Conservation (phyloP, 2,329 filamentous ascomycete genomes). For the Colletotrichum cordylinicola region DNA sequence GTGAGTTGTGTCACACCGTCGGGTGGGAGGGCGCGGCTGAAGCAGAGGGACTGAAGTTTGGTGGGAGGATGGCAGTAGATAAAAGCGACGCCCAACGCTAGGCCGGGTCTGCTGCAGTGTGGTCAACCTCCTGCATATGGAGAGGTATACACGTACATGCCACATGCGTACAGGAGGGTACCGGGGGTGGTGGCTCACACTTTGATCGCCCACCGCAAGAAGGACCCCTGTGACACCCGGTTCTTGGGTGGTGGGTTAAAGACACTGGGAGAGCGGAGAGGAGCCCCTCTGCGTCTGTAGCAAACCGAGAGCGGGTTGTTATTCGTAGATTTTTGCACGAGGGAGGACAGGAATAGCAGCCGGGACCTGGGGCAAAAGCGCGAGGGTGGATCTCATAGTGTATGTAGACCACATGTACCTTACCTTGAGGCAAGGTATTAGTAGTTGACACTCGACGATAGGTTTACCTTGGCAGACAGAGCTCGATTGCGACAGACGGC, state of each 20-base stretch:
- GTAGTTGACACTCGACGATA: background rate
- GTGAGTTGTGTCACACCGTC: conserved; percentile 19
- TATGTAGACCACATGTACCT: background rate
- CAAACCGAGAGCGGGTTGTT: background rate
- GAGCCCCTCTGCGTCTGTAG: background rate
- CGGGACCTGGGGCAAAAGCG: background rate
- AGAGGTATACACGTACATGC: conserved; percentile 8
- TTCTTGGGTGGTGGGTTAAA: background rate
- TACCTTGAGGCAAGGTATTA: background rate
- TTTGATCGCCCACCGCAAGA: conserved; percentile 11
- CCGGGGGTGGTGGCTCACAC: conserved; percentile 6
- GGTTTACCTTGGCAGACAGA: background rate
- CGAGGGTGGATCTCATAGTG: conserved; percentile 6
- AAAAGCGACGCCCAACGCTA: conserved; percentile 14
- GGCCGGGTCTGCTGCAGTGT: conserved; percentile 19
- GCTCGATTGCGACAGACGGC: background rate
- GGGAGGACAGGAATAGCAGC: conserved; percentile 18
- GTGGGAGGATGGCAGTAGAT: conserved; percentile 21
- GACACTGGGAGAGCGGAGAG: background rate
- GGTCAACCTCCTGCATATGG: conserved; percentile 21
- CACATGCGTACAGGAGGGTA: conserved; percentile 9
- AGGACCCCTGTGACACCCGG: conserved; percentile 6
- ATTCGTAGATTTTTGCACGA: background rate
- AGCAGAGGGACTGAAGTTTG: background rate
- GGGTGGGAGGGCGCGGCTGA: conserved; percentile 14